These are phyloP conservation scores for Aspergillus hiratsukae DNA, from an alignment of 2,329 filamentous ascomycete species.

Conservation along the genomic window DNA sequence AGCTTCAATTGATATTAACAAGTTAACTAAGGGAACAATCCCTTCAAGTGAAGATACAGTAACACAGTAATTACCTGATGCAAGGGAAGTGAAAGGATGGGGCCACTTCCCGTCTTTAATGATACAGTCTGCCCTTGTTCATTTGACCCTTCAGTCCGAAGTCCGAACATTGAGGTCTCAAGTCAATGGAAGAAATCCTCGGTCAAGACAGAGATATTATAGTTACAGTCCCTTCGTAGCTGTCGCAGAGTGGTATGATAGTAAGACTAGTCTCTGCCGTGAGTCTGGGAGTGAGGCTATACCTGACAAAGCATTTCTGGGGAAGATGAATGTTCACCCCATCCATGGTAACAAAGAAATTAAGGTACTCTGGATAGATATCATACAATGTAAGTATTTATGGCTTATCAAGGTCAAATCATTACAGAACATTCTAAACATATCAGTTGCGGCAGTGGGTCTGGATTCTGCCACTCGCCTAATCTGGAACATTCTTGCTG, in stretches of 20 bases:
- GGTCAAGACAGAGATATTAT: no score
- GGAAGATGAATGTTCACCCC: neutral
- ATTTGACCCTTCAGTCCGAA: neutral
- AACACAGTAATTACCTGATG: neutral
- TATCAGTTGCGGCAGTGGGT: neutral
- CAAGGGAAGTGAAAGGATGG: neutral
- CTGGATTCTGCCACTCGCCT: neutral
- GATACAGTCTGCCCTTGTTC: no score
- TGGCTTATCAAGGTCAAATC: neutral
- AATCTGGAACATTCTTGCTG: neutral
- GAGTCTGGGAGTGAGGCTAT: neutral
- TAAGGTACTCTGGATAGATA: no score
- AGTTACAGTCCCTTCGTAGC: neutral
- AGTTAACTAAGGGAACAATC: no score
- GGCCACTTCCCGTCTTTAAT: neutral
- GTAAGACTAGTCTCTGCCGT: neutral
- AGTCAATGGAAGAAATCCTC: neutral
- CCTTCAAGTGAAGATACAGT: no score
- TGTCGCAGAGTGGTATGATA: neutral
- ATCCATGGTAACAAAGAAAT: neutral
- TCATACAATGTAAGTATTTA: no score
- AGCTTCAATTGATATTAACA: no score
- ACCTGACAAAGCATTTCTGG: neutral
- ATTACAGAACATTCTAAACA: neutral
- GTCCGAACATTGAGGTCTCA: neutral